phyloP scores from a whole-genome alignment of 352 stramenopile species.

The Phytophthora parvispora region DNA sequence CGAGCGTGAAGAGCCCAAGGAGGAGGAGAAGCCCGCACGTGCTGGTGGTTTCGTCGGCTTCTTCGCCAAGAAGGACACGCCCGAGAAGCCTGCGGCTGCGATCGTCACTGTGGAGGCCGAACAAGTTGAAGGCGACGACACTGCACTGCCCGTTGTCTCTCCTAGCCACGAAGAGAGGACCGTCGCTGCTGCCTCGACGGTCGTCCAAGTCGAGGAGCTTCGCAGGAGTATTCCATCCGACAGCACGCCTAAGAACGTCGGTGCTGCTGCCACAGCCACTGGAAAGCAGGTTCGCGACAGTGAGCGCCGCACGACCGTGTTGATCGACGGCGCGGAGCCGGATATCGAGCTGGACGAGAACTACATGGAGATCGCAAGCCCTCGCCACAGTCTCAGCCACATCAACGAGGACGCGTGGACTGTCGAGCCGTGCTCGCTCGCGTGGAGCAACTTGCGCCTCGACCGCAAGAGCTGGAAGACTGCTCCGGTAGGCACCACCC shows the following conservation, averaged over 20 bases:
- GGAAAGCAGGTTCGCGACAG: conserved; percentile 31
- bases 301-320: conserved; percentile 40
- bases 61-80: conserved; percentile 25
- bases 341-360: conserved; percentile 33
- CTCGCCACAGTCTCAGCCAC: conserved; percentile 5
- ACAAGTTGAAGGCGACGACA: conserved; percentile 2
- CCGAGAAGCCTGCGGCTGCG: neutral
- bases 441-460: conserved; percentile 38
- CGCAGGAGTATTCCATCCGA: conserved; percentile 17
- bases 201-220: conserved; percentile 13
- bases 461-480: conserved; percentile 21
- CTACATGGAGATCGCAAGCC: conserved; percentile 37
- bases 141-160: too few species aligned
- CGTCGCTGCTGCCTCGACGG: neutral
- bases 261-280: neutral
- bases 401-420: conserved; percentile 9
- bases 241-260: conserved; percentile 1
- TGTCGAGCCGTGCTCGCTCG: conserved; percentile 32
- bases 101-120: neutral
- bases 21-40: conserved; percentile 1
- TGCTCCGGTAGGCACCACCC: neutral
- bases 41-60: conserved; percentile 25
- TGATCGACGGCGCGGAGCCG: conserved; percentile 41
- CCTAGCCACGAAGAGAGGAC: neutral
- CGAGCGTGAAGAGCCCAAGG: conserved; percentile 5